Percentiles rank a stretch among this genome's conserved stretches.
Conservation (phyloP, 129 eudicot genomes). For the Sambucus nigra region DNA sequence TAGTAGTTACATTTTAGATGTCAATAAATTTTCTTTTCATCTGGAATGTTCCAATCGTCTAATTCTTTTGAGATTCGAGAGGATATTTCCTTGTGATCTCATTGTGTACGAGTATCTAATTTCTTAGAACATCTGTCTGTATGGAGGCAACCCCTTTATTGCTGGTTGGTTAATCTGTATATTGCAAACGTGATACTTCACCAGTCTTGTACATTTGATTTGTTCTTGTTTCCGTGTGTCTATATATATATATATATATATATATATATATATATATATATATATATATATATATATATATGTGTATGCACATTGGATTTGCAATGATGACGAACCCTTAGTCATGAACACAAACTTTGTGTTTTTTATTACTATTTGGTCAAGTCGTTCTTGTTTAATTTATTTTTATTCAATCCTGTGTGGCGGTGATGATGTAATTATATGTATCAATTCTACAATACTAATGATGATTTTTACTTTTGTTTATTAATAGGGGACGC, state of each 20-base stretch:
- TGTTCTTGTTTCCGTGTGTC: neutral
- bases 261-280: no score
- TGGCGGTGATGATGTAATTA: neutral
- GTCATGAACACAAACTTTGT: neutral
- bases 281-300: neutral
- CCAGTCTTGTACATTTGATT: neutral
- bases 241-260: no score
- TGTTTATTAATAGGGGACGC: constrained; percentile 47
- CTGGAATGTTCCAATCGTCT: no score
- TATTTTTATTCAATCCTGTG: neutral
- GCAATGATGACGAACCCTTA: neutral
- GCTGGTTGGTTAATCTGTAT: neutral
- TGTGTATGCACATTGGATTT: neutral
- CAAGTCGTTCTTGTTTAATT: neutral
- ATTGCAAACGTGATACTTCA: neutral
- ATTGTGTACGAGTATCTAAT: neutral
- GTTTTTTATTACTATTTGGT: neutral
- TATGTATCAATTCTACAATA: neutral
- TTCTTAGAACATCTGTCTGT: no score
- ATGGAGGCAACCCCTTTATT: neutral
- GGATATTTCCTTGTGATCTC: no score
- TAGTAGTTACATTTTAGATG: neutral
- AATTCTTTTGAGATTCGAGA: no score
- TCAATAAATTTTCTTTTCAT: no score
- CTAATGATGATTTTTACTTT: neutral